Evolutionary conservation across 2,329 filamentous ascomycete species (phyloP).

Genomic region (Endoconidiophora polonica): DNA sequence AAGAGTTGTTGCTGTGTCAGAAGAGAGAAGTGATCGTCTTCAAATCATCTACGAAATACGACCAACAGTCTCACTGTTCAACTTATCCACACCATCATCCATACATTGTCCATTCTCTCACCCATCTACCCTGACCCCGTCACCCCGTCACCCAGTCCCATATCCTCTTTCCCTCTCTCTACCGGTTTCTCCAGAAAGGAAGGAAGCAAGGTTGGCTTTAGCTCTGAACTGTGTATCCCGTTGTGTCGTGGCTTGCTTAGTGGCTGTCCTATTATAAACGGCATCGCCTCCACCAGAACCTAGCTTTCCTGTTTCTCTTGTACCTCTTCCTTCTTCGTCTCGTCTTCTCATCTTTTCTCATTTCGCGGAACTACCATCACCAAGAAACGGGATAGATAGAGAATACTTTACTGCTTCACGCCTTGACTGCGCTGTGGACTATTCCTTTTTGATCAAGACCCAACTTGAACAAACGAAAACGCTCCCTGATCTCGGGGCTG

Average conservation of each 20-base stretch:
- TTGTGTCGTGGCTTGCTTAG: slow-evolving; percentile 7
- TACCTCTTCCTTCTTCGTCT: slow-evolving; percentile 11
- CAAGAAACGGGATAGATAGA: not conserved
- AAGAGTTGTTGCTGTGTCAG: no score
- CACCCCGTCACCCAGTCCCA: not conserved
- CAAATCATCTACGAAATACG: not conserved
- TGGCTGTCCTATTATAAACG: slow-evolving; percentile 7
- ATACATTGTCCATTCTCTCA: not conserved
- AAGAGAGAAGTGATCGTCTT: no score
- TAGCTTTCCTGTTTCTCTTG: slow-evolving; percentile 1
- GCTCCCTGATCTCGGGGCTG: not conserved
- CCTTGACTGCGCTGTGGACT: slow-evolving; percentile 3
- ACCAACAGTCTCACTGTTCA: not conserved
- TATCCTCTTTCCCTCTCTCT: not conserved
- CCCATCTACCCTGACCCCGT: not conserved
- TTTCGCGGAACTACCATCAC: slow-evolving; percentile 6
- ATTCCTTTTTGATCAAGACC: not conserved
- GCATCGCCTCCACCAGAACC: not conserved
- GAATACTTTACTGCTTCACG: not conserved
- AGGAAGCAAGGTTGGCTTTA: slow-evolving; percentile 2
- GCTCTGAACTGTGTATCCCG: not conserved
- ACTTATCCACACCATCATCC: not conserved
- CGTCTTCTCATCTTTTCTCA: slow-evolving; percentile 16
- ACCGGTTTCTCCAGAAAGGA: slow-evolving; percentile 2
- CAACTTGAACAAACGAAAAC: not conserved